These are phyloP conservation scores for Euphorbia tirucalli DNA, from an alignment of 345 rosid genomes.

Conservation along the genomic window DNA sequence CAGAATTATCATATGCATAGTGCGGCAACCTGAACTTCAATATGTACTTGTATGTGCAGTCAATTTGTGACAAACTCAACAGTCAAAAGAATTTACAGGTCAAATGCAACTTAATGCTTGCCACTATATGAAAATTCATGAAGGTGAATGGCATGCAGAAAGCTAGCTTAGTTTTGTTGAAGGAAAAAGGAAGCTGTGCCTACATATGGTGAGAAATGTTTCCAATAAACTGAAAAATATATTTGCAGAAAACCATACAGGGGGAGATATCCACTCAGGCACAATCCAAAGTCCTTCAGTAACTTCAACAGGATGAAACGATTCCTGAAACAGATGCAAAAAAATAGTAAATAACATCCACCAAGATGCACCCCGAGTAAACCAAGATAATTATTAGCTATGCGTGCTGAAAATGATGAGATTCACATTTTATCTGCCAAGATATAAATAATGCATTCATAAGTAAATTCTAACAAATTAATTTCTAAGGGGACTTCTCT, in stretches of 20 bases:
- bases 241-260: conserved; percentile 48
- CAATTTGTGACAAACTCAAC: neutral
- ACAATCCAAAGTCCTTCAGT: conserved; percentile 76
- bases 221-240: conserved; percentile 12
- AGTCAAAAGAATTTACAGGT: neutral
- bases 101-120: conserved; percentile 6
- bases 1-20: neutral
- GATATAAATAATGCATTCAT: neutral
- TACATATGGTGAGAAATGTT: neutral
- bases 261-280: conserved; percentile 78
- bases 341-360: neutral
- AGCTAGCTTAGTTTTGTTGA: neutral
- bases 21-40: neutral
- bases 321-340: conserved; percentile 50
- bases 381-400: neutral
- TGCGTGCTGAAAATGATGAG: neutral
- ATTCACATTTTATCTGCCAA: neutral
- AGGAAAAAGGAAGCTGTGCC: conserved; percentile 7
- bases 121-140: neutral
- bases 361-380: neutral
- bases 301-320: conserved; percentile 66
- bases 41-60: neutral
- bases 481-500: neutral
- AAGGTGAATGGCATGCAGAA: neutral
- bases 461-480: neutral